Evolutionary conservation across 805 yeast species (phyloP), one percentile per base, ranked within the genome.

Genomic region (Lipomyces japonicus): DNA sequence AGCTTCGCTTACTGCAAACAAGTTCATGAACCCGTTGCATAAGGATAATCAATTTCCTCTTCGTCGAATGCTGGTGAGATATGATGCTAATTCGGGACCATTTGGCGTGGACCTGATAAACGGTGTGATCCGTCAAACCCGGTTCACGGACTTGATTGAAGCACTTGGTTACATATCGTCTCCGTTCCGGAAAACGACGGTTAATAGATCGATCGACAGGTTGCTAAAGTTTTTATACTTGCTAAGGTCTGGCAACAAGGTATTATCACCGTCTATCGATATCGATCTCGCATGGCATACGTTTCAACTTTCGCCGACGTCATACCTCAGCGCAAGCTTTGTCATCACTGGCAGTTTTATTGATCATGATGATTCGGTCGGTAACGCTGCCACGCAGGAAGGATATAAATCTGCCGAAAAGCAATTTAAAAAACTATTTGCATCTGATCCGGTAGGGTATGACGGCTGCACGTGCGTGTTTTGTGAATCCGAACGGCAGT

Each of bases 201-300:
- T 58, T 23, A n/a, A 47, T 10, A 32, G 51, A 2, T 28, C 40
- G 4, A 40, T 50, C 3, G 45, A 35, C 16, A 51, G 51, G 23
- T 48, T 58, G 10, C 28, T 34, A 12, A 26, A 46, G 23, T 60
- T 53, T 26, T 41, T 56, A 19, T 31, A 39, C 6, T 10, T 58
- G 1, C 30, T 58, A 18, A 38, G 44, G 5, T 7, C 50, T 14
- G 57, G 52, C 12, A 34, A 22, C 7, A 24, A 18, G 1, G 4
- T 47, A 12, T 34, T 48, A 6, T 56, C 57, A 3, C 62, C 63
- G 19, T 51, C 60, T 14, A 21, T 58, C 7, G 61, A 58, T 31
- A 49, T 51, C 14, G 63, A 59, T 38, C 41, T 59, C 18, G 59
- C 48, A 4, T 59, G 63, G 63, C 61, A 59, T 34, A 56, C 60